Base-by-base conservation (phyloP, 2,329 filamentous ascomycete genomes). In the Cadophora gregata region DNA sequence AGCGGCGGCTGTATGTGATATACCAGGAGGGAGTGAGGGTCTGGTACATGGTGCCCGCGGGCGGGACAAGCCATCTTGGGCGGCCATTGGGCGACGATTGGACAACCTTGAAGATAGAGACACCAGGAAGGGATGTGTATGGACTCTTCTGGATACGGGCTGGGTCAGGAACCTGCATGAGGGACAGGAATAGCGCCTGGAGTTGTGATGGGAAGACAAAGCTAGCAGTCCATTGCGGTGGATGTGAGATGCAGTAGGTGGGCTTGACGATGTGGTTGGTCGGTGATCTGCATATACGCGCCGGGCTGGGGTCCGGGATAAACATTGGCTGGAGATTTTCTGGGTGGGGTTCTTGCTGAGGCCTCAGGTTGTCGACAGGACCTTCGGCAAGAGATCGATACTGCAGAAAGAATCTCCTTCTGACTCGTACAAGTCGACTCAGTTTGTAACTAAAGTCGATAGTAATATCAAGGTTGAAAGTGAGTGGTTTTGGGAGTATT, bases 1-100 rank as follows among this genome's bases (percentile, higher is more conserved):
- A 61, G 67, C 65, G 72, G 71, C 69, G 67, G 66, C 50, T 68
- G 59, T 63, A 62, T 65, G 72, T 72, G 70, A 75, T 74, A 75
- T 74, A 72, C 55, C 62, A 56, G 56, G 50, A 59, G 63, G 19
- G 42, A 38, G 14, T 19, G 42, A 59, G 27, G 25, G 56, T 36
- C 38, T 27, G 24, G 42, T 64, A 67, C 67, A 63, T 68, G 59
- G 65, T 42, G 67, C 55, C 31, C 27, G 36, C 50, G 45, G 47
- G 55, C 55, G 64, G 67, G 42, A 68, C 60, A 64, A 59, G 62
- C 25, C 65, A 53, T 63, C 42, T 67, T 36, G 48, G 58, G 50
- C 50, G 33, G 48, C 60, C 63, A 69, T 70, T 69, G 66, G 60
- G 51, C 19, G 38, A 47, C 42, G 42, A 69, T 70, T 69, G 33